Evolutionary conservation across 768 basidiomycete species (phyloP), one percentile per base, ranked within the genome.

Genomic region (Tubosaeta brunneosetosa): DNA sequence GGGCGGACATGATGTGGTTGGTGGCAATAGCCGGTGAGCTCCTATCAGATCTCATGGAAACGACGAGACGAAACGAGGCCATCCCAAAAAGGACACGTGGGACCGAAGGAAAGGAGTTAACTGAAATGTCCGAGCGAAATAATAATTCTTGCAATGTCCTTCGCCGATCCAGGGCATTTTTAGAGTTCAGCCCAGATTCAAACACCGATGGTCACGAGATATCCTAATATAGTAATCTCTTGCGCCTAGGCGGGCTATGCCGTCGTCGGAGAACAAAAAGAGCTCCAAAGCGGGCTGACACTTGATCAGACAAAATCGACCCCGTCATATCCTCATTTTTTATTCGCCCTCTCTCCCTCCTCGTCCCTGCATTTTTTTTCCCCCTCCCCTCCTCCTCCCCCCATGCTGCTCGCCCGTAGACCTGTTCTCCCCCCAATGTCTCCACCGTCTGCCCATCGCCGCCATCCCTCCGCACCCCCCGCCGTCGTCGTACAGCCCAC

Each of bases 401-500:
- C 52, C 51, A 78, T 78, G 77, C 58, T 78, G 9, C 74, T 77
- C 66, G 62, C 67, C 33, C 77, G 66, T 57, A 70, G 71, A 33
- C 75, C 74, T 50, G 59, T 72, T 0, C 61, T 60, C 1, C 49
- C 61, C 33, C 62, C 68, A 44, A 66, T 68, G 64, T 59, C 64
- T 7, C 71, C 61, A 22, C 61, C 63, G 8, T 55, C 58, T 37
- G 65, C 73, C 19, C 86, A 87, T 66, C 75, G 81, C 55, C 76
- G 88, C 49, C 80, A 82, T 63, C 82, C 86, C 17, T 88, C 87
- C 0, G 86, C 87, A 0, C 84, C 84, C 8, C 79, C 81, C 1
- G 76, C 81, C 33, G 79, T 85, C 61, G 75, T 83, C 55, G 81
- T 86, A 4, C 85, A 86, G 66, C 82, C 88, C 3, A 87, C 88